phyloP scores from a whole-genome alignment of 257 asterid genomes.

The Anisodus acutangulus region DNA sequence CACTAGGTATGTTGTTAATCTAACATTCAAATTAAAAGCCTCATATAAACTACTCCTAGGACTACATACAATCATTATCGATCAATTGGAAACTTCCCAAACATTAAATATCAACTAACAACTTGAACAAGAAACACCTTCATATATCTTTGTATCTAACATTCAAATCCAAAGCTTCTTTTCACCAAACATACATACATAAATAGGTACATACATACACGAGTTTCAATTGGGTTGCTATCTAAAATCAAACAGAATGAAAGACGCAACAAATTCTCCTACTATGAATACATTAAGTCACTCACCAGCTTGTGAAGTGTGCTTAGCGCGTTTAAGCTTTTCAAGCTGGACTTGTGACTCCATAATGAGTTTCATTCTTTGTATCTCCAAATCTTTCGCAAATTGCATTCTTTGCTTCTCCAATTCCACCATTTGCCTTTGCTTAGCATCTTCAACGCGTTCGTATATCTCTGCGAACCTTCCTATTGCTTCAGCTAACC shows the following conservation, averaged over 20 bases:
- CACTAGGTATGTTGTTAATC: background rate
- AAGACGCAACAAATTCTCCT: background rate
- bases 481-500: constrained; percentile 71
- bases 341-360: constrained; percentile 74
- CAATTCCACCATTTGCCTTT: constrained; percentile 81
- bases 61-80: background rate
- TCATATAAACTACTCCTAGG: background rate
- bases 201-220: constrained; percentile 8
- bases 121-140: constrained; percentile 12
- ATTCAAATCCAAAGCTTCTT: background rate
- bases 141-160: constrained; percentile 7
- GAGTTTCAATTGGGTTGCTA: background rate
- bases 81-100: background rate
- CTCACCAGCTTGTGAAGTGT: constrained; percentile 57
- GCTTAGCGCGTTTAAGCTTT: constrained; percentile 60
- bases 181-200: constrained; percentile 6
- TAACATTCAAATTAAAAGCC: background rate
- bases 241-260: background rate
- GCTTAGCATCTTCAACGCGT: constrained; percentile 82
- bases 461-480: constrained; percentile 64
- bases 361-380: constrained; percentile 77
- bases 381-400: constrained; percentile 83
- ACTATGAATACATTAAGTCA: background rate
- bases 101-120: constrained; percentile 15
- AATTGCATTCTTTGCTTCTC: constrained; percentile 90